phyloP scores from a whole-genome alignment of 1,284 basidiomycete genomes.

The Malassezia sympodialis region DNA sequence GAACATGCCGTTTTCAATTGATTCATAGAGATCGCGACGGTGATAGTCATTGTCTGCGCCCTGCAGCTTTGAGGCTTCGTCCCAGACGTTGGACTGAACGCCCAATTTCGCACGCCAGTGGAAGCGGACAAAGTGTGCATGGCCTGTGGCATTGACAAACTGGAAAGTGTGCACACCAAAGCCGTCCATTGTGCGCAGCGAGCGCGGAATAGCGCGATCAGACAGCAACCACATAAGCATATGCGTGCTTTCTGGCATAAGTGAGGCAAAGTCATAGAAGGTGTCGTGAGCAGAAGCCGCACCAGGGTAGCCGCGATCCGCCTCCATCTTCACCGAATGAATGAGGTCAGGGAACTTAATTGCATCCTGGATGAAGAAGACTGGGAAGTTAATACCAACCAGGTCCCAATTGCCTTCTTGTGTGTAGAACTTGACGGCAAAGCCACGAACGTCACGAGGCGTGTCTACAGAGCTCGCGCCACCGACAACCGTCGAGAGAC shows the following conservation, averaged over 20 bases:
- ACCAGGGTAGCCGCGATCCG: slow-evolving; percentile 68
- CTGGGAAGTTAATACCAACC: slow-evolving; percentile 34
- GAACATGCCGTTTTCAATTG: slow-evolving; percentile 36
- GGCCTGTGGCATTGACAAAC: slow-evolving; percentile 68
- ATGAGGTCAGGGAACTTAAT: slow-evolving; percentile 64
- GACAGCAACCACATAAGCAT: slow-evolving; percentile 23
- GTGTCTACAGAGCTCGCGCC: slow-evolving; percentile 79
- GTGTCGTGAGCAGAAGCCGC: slow-evolving; percentile 51
- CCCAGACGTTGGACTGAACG: slow-evolving; percentile 40
- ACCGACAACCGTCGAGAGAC: slow-evolving; percentile 55
- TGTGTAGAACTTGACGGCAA: slow-evolving; percentile 79
- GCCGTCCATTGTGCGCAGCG: slow-evolving; percentile 52
- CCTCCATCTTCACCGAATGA: slow-evolving; percentile 85
- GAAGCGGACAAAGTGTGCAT: slow-evolving; percentile 68
- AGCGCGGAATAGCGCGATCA: slow-evolving; percentile 81
- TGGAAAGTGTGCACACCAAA: slow-evolving; percentile 91
- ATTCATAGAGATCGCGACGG: slow-evolving; percentile 41
- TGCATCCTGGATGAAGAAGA: slow-evolving; percentile 47
- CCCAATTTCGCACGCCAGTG: slow-evolving; percentile 61
- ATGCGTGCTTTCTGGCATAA: slow-evolving; percentile 20
- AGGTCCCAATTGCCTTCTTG: slow-evolving; percentile 57
- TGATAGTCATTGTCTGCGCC: slow-evolving; percentile 50
- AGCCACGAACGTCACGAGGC: slow-evolving; percentile 83
- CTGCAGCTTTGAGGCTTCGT: slow-evolving; percentile 47
- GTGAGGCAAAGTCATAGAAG: slow-evolving; percentile 63